Evolutionary conservation across 2,329 filamentous ascomycete species (phyloP).

Genomic region (Colletotrichum magnum): DNA sequence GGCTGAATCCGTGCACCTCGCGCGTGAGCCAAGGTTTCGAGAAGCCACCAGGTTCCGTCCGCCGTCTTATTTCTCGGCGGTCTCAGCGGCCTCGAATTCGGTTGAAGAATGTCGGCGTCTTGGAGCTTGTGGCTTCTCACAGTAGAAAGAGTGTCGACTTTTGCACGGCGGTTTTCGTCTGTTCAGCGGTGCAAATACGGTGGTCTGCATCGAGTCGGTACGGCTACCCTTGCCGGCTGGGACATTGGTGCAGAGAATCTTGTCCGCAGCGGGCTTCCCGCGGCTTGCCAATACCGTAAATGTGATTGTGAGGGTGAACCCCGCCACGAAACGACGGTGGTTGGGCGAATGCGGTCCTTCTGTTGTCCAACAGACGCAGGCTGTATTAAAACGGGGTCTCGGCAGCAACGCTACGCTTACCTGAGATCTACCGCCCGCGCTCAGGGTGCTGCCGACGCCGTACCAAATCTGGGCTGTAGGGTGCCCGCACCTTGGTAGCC

Average conservation of each 20-base stretch:
- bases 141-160: neutral
- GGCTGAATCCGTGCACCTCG: neutral
- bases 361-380: conserved; percentile 6
- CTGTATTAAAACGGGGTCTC: neutral
- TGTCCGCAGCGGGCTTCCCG: neutral
- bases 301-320: conserved; percentile 6
- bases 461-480: conserved; percentile 1
- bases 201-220: conserved; percentile 2
- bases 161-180: conserved; percentile 1
- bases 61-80: conserved; percentile 11
- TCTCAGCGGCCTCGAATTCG: neutral
- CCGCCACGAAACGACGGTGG: neutral
- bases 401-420: conserved; percentile 2
- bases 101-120: neutral
- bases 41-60: neutral
- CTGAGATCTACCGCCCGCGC: conserved; percentile 19
- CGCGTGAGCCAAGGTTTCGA: conserved; percentile 7
- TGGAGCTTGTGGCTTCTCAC: neutral
- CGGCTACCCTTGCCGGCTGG: neutral
- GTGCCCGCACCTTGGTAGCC: neutral
- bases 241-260: neutral
- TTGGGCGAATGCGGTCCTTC: neutral
- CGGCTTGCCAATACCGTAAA: neutral
- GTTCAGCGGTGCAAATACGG: conserved; percentile 4
- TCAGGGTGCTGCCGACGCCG: neutral